A percentile compares a stretch with the other conserved stretches of the same genome.
Evolutionary conservation across 129 eudicot species (phyloP).

Genomic region (Helianthus tuberosus): DNA sequence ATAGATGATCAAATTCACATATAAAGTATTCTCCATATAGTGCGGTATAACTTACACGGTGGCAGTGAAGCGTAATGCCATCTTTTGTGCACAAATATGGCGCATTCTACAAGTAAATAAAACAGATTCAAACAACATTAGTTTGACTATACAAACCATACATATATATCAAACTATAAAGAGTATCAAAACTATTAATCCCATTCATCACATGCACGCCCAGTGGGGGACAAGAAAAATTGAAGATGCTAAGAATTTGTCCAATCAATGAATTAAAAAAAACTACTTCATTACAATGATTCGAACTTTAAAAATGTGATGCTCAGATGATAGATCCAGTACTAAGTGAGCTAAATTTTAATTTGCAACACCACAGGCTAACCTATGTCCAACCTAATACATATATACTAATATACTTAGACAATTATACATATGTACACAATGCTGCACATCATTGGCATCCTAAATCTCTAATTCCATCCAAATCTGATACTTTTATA

Average conservation of each 20-base stretch:
- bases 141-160: constrained; percentile 2
- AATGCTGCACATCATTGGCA: constrained; percentile 22
- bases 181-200: neutral
- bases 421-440: neutral
- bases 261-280: neutral
- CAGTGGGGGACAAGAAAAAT: neutral
- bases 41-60: constrained; percentile 55
- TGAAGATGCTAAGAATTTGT: neutral
- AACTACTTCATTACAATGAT: neutral
- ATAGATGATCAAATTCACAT: neutral
- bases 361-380: too few relatives aligned
- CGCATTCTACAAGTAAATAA: constrained; percentile 56
- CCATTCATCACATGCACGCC: neutral
- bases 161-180: neutral
- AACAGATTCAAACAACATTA: constrained; percentile 25
- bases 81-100: constrained; percentile 96
- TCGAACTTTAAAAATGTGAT: neutral
- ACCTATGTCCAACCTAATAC: constrained; percentile 5
- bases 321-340: constrained; percentile 14
- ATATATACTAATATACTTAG: neutral
- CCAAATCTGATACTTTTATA: constrained; percentile 5
- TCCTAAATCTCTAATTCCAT: constrained; percentile 13
- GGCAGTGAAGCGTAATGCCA: constrained; percentile 84
- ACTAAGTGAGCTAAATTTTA: neutral
- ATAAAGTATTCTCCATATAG: constrained; percentile 12